Percentiles rank a stretch among this genome's conserved stretches.
Evolutionary conservation across 805 yeast genomes (phyloP).

Genomic region (Candida ulmi): DNA sequence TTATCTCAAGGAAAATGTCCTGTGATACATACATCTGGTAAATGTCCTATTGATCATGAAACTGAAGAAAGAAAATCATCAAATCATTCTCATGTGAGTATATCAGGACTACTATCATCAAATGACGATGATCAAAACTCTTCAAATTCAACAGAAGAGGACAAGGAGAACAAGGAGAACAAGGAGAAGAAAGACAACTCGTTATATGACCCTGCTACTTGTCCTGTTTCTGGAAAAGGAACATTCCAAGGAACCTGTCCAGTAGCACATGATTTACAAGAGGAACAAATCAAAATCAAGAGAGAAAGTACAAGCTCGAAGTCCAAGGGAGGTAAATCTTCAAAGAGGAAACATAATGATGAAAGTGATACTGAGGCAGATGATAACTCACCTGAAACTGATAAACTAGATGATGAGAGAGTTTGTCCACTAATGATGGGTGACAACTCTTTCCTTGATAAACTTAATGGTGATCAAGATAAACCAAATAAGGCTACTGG

Average conservation of each 20-base stretch:
- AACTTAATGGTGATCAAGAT: background rate
- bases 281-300: constrained; percentile 1
- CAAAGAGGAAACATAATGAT: background rate
- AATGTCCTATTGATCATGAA: background rate
- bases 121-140: no score
- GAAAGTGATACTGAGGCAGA: constrained; percentile 2
- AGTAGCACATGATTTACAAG: constrained; percentile 14
- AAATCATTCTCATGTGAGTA: no score
- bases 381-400: background rate
- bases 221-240: constrained; percentile 3
- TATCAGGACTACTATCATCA: no score
- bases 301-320: constrained; percentile 3
- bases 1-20: constrained; percentile 22
- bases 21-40: constrained; percentile 12
- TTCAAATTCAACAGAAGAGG: no score
- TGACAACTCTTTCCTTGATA: constrained; percentile 26
- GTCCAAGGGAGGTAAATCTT: background rate
- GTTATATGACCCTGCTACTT: background rate
- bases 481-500: no score
- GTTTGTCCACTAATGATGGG: constrained; percentile 43
- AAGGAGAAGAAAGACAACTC: background rate
- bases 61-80: no score
- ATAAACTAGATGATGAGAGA: constrained; percentile 25
- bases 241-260: constrained; percentile 21
- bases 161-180: no score